Evolutionary conservation across 352 stramenopile genomes (phyloP).

Genomic region (Globisporangium spinosum): DNA sequence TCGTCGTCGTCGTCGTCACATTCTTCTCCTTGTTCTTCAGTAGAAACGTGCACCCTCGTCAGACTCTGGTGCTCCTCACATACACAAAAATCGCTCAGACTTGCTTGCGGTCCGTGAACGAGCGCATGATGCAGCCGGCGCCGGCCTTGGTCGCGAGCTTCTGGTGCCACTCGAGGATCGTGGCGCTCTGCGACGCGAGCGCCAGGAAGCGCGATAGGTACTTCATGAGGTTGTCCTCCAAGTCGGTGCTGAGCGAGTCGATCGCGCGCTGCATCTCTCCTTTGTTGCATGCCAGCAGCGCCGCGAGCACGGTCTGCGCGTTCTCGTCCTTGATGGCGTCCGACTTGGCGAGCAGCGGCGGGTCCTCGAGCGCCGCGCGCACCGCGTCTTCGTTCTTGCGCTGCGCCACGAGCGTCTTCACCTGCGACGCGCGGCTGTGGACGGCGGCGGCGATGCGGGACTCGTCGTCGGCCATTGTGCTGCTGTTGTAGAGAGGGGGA

Average conservation of each 20-base stretch:
- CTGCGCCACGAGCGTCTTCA: conserved; percentile 68
- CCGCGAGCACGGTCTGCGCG: conserved; percentile 71
- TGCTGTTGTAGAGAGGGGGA: neutral
- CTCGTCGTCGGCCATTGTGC: conserved; percentile 59
- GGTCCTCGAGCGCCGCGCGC: conserved; percentile 63
- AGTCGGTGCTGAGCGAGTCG: conserved; percentile 57
- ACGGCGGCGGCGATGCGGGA: conserved; percentile 49
- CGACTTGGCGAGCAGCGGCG: conserved; percentile 59
- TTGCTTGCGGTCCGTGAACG: conserved; percentile 85
- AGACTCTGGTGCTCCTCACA: neutral
- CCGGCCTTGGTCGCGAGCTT: conserved; percentile 84
- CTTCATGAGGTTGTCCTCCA: conserved; percentile 87
- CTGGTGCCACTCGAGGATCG: conserved; percentile 87
- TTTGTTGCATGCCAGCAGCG: conserved; percentile 83
- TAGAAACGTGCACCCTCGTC: neutral
- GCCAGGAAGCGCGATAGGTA: conserved; percentile 84
- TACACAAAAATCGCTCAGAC: conserved; percentile 42
- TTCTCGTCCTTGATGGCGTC: conserved; percentile 70
- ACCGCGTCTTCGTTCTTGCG: conserved; percentile 84
- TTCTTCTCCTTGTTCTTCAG: neutral
- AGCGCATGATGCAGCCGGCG: conserved; percentile 83
- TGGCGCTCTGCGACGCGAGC: conserved; percentile 69
- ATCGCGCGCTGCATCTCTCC: conserved; percentile 83
- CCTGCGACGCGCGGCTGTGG: conserved; percentile 53
- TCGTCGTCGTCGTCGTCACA: neutral